phyloP scores from a whole-genome alignment of 179 eudicot genomes.

The Camellia oleifera region DNA sequence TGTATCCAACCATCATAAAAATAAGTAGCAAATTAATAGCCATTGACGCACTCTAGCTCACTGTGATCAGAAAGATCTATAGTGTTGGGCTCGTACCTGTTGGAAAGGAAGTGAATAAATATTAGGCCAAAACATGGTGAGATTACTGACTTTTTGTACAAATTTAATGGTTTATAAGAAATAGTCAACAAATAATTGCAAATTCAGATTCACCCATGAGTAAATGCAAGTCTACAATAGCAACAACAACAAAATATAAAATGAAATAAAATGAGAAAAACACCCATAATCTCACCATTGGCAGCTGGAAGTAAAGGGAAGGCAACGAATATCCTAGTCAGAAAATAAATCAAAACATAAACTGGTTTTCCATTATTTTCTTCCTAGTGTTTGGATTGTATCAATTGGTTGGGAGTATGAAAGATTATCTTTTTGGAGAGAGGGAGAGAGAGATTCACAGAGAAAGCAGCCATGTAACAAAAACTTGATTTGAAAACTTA shows the following conservation, averaged over 20 bases:
- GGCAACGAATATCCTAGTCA: background rate
- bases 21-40: slow-evolving; percentile 1
- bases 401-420: background rate
- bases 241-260: background rate
- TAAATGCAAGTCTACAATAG: too few species aligned
- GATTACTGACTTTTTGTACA: background rate
- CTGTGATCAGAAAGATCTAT: slow-evolving; percentile 83
- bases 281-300: too few species aligned
- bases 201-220: background rate
- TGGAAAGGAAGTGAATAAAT: slow-evolving; percentile 16
- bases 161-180: background rate
- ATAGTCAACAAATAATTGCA: slow-evolving; percentile 3
- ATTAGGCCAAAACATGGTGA: slow-evolving; percentile 15
- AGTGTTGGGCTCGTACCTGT: slow-evolving; percentile 96
- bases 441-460: background rate
- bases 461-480: background rate
- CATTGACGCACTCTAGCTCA: slow-evolving; percentile 76
- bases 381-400: background rate
- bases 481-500: background rate
- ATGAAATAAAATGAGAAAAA: background rate
- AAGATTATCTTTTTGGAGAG: background rate
- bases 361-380: background rate
- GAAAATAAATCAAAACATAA: background rate
- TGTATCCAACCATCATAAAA: background rate
- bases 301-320: background rate